Evolutionary conservation across 148 eudicot species (phyloP).

Genomic region (Suaeda aralocaspica): DNA sequence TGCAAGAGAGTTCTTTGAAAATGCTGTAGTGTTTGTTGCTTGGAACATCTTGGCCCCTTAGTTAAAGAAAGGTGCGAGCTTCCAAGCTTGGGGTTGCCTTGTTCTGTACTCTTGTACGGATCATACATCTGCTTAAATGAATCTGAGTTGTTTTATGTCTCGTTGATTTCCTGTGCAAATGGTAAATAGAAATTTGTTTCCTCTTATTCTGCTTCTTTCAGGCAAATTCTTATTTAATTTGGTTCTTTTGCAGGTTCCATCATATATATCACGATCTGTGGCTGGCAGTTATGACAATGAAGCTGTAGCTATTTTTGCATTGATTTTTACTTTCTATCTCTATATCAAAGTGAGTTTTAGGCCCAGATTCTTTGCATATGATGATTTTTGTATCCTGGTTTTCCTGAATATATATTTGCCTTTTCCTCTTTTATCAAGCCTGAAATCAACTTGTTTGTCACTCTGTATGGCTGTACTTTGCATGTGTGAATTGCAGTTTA

Average conservation of each 20-base stretch:
- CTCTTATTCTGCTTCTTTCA: neutral
- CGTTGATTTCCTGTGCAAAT: neutral
- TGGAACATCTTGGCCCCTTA: no score
- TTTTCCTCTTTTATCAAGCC: neutral
- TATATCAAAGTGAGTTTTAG: conserved; percentile 65
- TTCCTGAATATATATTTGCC: neutral
- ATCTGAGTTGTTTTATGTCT: neutral
- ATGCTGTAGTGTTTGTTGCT: neutral
- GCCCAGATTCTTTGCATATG: neutral
- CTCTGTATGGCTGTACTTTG: neutral
- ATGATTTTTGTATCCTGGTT: no score
- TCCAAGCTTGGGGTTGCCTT: neutral
- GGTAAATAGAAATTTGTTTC: neutral
- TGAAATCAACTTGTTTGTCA: neutral
- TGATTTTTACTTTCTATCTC: conserved; percentile 91
- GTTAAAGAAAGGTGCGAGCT: neutral
- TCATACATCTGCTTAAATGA: neutral
- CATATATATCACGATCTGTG: conserved; percentile 96
- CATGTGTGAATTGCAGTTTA: neutral
- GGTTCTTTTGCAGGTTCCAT: conserved; percentile 68
- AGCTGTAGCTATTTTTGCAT: conserved; percentile 97
- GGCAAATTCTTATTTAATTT: neutral
- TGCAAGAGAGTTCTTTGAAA: neutral
- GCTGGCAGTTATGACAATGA: conserved; percentile 99
- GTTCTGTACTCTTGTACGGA: neutral